Conservation (phyloP, 2,329 filamentous ascomycete genomes). For the Cytospora piceae region DNA sequence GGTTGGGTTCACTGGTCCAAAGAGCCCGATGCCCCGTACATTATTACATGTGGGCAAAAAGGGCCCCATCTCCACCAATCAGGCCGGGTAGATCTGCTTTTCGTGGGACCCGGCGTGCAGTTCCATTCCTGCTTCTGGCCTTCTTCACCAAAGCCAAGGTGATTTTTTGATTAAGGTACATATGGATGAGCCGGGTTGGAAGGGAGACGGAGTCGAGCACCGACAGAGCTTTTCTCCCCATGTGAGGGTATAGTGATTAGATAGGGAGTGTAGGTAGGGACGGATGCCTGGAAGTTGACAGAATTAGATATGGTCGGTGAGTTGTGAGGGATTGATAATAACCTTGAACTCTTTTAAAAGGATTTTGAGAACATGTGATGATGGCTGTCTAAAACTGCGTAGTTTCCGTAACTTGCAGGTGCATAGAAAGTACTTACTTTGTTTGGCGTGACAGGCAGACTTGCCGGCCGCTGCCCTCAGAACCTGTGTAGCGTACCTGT, state of each 20-base stretch:
- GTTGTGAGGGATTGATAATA: no score
- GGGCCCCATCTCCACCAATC: not conserved
- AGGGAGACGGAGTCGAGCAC: not conserved
- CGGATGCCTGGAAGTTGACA: no score
- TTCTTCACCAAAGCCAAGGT: not conserved
- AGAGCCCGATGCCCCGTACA: not conserved
- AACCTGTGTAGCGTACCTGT: not conserved
- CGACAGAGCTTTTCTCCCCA: no score
- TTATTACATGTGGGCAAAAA: not conserved
- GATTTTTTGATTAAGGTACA: not conserved
- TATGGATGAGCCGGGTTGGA: not conserved
- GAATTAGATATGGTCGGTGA: no score
- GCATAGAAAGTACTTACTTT: no score
- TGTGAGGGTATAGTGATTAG: no score
- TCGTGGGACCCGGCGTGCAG: not conserved
- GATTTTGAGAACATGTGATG: no score
- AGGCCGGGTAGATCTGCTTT: not conserved
- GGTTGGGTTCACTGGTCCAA: not conserved
- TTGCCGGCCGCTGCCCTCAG: not conserved
- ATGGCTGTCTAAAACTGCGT: no score
- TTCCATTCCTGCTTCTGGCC: not conserved
- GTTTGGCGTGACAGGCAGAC: not conserved
- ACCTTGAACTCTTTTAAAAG: no score
- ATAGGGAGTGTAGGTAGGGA: no score
- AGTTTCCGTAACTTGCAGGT: no score